phyloP scores from a whole-genome alignment of 495 filamentous ascomycete species.

The Parachaetomium inaequale region DNA sequence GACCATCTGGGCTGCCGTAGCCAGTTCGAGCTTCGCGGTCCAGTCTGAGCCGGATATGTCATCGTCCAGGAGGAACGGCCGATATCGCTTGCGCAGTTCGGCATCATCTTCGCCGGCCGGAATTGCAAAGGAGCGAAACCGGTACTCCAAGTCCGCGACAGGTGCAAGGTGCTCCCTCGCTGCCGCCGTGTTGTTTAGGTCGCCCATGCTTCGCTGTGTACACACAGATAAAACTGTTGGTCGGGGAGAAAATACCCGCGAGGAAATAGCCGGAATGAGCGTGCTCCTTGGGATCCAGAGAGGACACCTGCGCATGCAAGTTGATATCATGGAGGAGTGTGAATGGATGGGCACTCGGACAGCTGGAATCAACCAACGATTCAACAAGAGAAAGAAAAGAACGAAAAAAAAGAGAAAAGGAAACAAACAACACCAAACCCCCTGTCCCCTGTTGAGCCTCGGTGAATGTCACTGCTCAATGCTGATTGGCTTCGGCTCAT shows the following conservation, averaged over 20 bases:
- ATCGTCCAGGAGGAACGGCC: neutral
- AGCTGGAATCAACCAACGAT: neutral
- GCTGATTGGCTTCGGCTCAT: too few species aligned
- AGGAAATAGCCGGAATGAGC: neutral
- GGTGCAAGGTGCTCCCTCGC: neutral
- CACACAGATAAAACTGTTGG: neutral
- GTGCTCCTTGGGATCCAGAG: neutral
- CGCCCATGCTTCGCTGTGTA: conserved; percentile 22
- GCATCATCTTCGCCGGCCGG: neutral
- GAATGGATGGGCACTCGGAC: neutral
- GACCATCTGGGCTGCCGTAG: neutral
- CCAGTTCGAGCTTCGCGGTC: neutral
- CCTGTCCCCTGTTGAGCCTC: neutral
- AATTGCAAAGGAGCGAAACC: neutral
- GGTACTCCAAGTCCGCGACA: neutral
- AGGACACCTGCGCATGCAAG: too few species aligned
- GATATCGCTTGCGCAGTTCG: neutral
- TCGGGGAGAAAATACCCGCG: neutral
- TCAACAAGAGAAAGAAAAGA: neutral
- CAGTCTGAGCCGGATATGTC: conserved; percentile 2
- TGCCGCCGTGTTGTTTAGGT: conserved; percentile 40
- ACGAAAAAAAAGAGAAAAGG: neutral
- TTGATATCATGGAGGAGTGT: too few species aligned
- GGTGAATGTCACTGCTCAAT: neutral
- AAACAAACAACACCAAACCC: neutral